Evolutionary conservation across 2,329 filamentous ascomycete genomes (phyloP).

Genomic region (Verticillium longisporum): DNA sequence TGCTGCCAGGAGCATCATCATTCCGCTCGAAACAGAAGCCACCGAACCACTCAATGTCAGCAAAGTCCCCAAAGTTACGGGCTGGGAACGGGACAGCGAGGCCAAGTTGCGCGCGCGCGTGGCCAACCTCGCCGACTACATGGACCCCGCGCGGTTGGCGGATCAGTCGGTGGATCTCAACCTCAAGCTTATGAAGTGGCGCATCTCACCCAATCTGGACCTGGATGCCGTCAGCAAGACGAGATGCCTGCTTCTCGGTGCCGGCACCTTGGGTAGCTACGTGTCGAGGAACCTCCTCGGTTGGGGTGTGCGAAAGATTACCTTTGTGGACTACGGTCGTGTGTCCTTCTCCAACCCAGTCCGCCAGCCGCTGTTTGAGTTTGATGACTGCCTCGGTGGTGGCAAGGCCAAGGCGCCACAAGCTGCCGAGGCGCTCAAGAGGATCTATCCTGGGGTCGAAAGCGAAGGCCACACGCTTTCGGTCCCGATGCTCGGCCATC

Average conservation of each 20-base stretch:
- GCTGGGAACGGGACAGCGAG: slow-evolving; percentile 81
- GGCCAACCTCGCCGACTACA: slow-evolving; percentile 82
- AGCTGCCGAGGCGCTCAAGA: slow-evolving; percentile 71
- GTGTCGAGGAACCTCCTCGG: slow-evolving; percentile 88
- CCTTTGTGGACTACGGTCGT: slow-evolving; percentile 86
- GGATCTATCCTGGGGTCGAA: slow-evolving; percentile 88
- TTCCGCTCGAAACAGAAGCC: slow-evolving; percentile 55
- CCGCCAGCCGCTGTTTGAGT: slow-evolving; percentile 85
- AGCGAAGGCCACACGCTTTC: slow-evolving; percentile 72
- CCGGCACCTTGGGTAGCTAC: slow-evolving; percentile 89
- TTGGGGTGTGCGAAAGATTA: slow-evolving; percentile 93
- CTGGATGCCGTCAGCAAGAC: slow-evolving; percentile 84
- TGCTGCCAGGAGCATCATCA: slow-evolving; percentile 72
- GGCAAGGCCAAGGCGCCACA: slow-evolving; percentile 76
- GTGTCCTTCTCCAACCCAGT: slow-evolving; percentile 98
- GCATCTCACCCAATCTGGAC: slow-evolving; percentile 81
- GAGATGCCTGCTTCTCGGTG: slow-evolving; percentile 83
- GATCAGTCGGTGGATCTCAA: slow-evolving; percentile 96
- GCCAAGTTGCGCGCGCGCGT: slow-evolving; percentile 73
- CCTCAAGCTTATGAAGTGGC: slow-evolving; percentile 97
- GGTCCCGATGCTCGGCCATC: slow-evolving; percentile 94
- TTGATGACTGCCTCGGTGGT: slow-evolving; percentile 80
- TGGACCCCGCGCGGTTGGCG: slow-evolving; percentile 82
- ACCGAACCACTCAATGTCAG: slow-evolving; percentile 33
- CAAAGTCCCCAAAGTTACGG: slow-evolving; percentile 81